Percentiles rank a stretch among this genome's conserved stretches.
These are phyloP conservation scores for Exophiala bonariae DNA, from an alignment of 2,329 filamentous ascomycete species.

Conservation along the genomic window DNA sequence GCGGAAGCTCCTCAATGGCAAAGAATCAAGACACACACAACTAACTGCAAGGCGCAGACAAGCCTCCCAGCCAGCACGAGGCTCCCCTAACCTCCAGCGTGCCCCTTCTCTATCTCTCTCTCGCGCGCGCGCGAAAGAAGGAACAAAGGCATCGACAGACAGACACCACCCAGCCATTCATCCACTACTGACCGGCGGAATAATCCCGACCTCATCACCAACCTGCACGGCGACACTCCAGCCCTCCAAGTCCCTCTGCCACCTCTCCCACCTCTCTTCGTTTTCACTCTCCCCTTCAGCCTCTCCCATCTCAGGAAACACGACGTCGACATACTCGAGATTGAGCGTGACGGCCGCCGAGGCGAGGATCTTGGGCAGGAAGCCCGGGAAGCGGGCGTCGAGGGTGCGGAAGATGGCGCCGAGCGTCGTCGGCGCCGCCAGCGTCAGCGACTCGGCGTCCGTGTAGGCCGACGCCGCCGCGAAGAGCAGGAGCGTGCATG, in stretches of 20 bases:
- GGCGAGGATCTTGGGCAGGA: constrained; percentile 37
- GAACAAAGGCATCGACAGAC: no score
- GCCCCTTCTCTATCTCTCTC: no score
- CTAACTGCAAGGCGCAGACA: no score
- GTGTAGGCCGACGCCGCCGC: constrained; percentile 44
- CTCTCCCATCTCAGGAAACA: background rate
- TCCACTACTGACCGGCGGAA: constrained; percentile 50
- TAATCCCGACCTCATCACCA: constrained; percentile 47
- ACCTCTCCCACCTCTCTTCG: constrained; percentile 16
- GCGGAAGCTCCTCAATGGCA: no score
- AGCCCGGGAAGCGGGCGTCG: constrained; percentile 43
- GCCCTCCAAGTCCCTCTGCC: constrained; percentile 8
- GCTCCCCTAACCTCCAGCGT: no score
- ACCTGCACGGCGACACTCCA: constrained; percentile 33
- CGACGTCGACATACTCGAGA: constrained; percentile 45
- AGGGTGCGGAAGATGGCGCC: constrained; percentile 38
- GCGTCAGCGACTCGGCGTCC: constrained; percentile 37
- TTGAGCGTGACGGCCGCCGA: constrained; percentile 45
- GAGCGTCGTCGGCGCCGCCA: constrained; percentile 43
- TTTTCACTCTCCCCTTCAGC: constrained; percentile 3
- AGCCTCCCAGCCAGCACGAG: no score
- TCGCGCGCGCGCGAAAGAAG: no score
- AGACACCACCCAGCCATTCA: no score
- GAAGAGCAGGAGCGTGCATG: constrained; percentile 49
- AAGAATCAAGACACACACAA: no score